A percentile compares a stretch with the other conserved stretches of the same genome.
Conservation (phyloP, 495 filamentous ascomycete species). For the Penicillium canariense region DNA sequence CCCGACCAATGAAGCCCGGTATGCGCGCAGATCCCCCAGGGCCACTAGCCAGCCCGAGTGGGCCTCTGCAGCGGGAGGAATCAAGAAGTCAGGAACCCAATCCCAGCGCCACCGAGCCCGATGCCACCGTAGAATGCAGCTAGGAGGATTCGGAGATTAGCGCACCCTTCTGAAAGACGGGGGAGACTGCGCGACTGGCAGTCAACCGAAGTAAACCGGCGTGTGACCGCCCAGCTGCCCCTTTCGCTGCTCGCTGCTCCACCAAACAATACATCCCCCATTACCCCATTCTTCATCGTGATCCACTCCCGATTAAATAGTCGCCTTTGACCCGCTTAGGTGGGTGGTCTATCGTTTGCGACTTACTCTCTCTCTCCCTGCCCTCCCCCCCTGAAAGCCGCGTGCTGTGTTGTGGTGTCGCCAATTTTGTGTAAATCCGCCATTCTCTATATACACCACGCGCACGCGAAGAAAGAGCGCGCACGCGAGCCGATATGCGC, state of each 20-base stretch:
- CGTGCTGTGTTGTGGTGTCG: not conserved
- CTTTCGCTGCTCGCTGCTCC: slow-evolving; percentile 11
- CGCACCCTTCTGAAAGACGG: not conserved
- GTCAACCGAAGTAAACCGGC: slow-evolving; percentile 19
- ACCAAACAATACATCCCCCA: not conserved
- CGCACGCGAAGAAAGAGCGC: not conserved
- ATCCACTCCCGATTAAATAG: slow-evolving; percentile 5
- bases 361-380: not conserved
- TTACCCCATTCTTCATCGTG: slow-evolving; percentile 2
- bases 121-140: not conserved
- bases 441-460: not conserved
- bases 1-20: slow-evolving; percentile 5
- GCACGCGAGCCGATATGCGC: slow-evolving; percentile 28
- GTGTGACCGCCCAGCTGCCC: slow-evolving; percentile 17
- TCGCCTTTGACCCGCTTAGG: not conserved
- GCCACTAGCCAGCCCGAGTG: slow-evolving; percentile 3
- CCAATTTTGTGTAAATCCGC: not conserved
- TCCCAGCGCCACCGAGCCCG: not conserved
- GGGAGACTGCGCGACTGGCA: no score
- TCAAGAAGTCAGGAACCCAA: not conserved
- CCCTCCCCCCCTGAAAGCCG: not conserved
- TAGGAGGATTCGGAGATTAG: not conserved
- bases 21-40: slow-evolving; percentile 20
- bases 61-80: not conserved
- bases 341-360: slow-evolving; percentile 4